Percentiles rank a stretch among this genome's conserved stretches.
Conservation (phyloP, 2,329 filamentous ascomycete genomes). For the Diaporthe aspalathi region DNA sequence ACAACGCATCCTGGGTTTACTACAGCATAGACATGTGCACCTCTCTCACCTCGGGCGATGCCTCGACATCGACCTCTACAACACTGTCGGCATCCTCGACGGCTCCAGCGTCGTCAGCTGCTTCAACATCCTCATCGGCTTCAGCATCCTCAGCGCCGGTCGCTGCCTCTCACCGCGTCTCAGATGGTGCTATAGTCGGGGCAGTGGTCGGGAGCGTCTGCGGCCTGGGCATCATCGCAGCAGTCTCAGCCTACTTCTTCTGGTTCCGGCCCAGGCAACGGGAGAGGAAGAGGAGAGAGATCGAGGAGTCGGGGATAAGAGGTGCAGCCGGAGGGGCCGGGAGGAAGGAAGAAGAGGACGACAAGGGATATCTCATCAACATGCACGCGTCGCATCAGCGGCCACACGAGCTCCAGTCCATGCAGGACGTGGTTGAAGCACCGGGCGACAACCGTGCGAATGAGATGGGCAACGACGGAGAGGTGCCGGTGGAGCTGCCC, state of each 20-base stretch:
- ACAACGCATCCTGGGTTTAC: slow-evolving; percentile 31
- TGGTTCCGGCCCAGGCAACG: slow-evolving; percentile 33
- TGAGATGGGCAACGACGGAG: slow-evolving; percentile 16
- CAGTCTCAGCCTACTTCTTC: slow-evolving; percentile 29
- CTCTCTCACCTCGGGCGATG: background rate
- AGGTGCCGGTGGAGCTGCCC: slow-evolving; percentile 25
- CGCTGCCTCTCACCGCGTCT: background rate
- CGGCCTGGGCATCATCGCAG: slow-evolving; percentile 30
- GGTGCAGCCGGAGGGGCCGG: background rate
- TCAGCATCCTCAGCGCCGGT: background rate
- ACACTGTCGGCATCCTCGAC: background rate
- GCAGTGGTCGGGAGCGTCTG: slow-evolving; percentile 31
- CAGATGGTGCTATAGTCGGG: slow-evolving; percentile 28
- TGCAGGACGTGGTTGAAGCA: background rate
- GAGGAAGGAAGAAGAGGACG: slow-evolving; percentile 11
- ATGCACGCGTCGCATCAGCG: background rate
- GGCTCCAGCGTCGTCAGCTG: background rate
- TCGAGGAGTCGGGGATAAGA: background rate
- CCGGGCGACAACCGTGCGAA: slow-evolving; percentile 19
- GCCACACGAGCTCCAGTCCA: slow-evolving; percentile 16
- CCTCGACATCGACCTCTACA: background rate
- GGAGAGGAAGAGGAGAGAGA: slow-evolving; percentile 22
- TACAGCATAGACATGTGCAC: slow-evolving; percentile 32
- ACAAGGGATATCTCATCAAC: background rate
- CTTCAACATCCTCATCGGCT: background rate